Base-by-base conservation (phyloP, 1,284 basidiomycete genomes). In the Trichosporon asahii region DNA sequence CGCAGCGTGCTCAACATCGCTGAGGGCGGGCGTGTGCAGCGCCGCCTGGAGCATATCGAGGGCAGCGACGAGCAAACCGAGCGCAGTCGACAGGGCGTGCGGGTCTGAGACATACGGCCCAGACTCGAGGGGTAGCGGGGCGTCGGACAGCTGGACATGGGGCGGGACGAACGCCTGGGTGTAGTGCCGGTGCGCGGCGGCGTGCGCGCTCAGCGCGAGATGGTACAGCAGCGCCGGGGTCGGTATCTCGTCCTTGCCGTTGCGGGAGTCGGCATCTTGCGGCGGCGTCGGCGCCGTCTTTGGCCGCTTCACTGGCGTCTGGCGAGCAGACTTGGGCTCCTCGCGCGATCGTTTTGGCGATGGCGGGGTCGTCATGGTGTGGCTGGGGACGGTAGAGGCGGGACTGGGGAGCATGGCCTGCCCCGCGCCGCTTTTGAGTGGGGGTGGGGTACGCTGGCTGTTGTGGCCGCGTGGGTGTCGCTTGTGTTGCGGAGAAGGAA, bases 131-230 rank as follows among this genome's bases (percentile, higher is more conserved):
- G 27, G 29, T 31, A 33, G 14, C 29, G 57, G 57, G 23, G 60
- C 18, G 21, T 31, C 29, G 14, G 46, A 23, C 61, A 67, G n/a
- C n/a, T 53, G 9, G 23, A 69, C 65, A 18, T 18, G 61, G 23
- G 70, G 33, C 1, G 80, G 81, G 7, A 82, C 69, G 57, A 80
- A 81, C 0, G 74, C 73, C 72, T 82, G 80, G 60, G 76, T 76
- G n/a, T 78, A 68, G 66, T 80, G 79, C 2, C 21, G 63, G 14
- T 67, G 64, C 11, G 79, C 72, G 2, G 75, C 71, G 23, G 67
- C 64, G 70, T 80, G 78, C 12, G 81, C 78, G 2, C 73, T 66
- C 4, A 75, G 21, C 3, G 81, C 80, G 9, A 73, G 60, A 68
- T 81, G 76, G 66, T 77, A 81, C 2, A 82, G 72, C 27, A 79